Percentiles rank a stretch among this genome's conserved stretches.
These are phyloP conservation scores for Wickerhamomyces ciferrii DNA, from an alignment of 805 yeast genomes.

Conservation along the genomic window DNA sequence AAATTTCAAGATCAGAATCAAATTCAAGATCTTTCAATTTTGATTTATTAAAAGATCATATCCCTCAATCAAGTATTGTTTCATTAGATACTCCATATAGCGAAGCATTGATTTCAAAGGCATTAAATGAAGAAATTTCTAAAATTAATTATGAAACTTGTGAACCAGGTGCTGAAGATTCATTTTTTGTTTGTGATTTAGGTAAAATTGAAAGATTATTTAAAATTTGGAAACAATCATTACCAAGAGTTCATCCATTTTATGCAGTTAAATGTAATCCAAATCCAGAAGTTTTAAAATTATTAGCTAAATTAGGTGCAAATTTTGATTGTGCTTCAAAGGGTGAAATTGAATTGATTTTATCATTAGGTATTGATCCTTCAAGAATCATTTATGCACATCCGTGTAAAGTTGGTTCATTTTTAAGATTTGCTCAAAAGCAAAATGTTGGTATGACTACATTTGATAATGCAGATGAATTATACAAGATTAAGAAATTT, in stretches of 20 bases:
- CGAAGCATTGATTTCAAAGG: slow-evolving; percentile 29
- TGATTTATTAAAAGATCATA: background rate
- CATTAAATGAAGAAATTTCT: slow-evolving; percentile 34
- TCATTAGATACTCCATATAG: slow-evolving; percentile 25
- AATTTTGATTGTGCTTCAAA: slow-evolving; percentile 94
- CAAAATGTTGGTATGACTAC: slow-evolving; percentile 67
- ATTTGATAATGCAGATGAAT: slow-evolving; percentile 84
- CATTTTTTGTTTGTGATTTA: slow-evolving; percentile 85
- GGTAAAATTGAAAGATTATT: slow-evolving; percentile 63
- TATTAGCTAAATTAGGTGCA: slow-evolving; percentile 57
- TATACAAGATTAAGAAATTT: slow-evolving; percentile 60
- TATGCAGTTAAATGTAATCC: slow-evolving; percentile 96
- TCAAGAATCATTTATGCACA: slow-evolving; percentile 81
- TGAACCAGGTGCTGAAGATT: slow-evolving; percentile 73
- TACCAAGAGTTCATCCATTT: slow-evolving; percentile 80
- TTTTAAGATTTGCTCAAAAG: slow-evolving; percentile 63
- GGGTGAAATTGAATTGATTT: slow-evolving; percentile 67
- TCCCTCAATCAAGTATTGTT: background rate
- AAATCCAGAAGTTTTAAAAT: slow-evolving; percentile 49
- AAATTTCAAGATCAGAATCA: background rate
- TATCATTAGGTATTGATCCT: slow-evolving; percentile 58
- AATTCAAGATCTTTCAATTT: background rate
- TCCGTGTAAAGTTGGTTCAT: slow-evolving; percentile 88
- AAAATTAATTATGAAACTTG: slow-evolving; percentile 52
- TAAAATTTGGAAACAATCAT: slow-evolving; percentile 52